Evolutionary conservation across 805 yeast genomes (phyloP).

Genomic region (Torulaspora maleeae): DNA sequence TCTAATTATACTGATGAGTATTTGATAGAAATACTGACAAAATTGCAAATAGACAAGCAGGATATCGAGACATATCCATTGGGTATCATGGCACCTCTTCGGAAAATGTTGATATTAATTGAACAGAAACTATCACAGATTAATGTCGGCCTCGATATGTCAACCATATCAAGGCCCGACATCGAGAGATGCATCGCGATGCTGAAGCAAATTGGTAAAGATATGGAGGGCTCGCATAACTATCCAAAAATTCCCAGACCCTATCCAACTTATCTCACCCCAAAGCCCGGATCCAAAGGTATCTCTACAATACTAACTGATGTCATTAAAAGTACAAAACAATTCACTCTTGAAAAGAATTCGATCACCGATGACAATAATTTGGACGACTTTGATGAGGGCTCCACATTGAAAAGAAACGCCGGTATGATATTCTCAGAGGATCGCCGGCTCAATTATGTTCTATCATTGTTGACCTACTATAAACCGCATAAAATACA

Average conservation of each 20-base stretch:
- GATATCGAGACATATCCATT: constrained; percentile 67
- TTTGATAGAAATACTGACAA: constrained; percentile 58
- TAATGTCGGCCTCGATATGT: constrained; percentile 44
- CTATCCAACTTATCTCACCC: background rate
- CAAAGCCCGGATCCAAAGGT: constrained; percentile 12
- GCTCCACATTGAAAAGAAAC: constrained; percentile 19
- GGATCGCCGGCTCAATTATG: constrained; percentile 77
- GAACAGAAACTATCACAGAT: constrained; percentile 51
- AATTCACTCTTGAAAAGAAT: constrained; percentile 34
- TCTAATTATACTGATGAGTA: constrained; percentile 47
- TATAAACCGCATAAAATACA: constrained; percentile 24
- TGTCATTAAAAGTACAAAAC: constrained; percentile 47
- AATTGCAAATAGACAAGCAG: constrained; percentile 45
- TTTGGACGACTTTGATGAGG: constrained; percentile 20
- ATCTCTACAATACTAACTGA: constrained; percentile 21
- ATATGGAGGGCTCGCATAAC: background rate
- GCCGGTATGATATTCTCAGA: constrained; percentile 60
- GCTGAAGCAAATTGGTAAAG: constrained; percentile 5
- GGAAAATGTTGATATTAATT: constrained; percentile 51
- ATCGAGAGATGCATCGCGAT: constrained; percentile 34
- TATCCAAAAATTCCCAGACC: background rate
- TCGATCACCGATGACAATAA: constrained; percentile 8
- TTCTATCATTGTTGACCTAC: constrained; percentile 55
- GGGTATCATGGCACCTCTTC: constrained; percentile 65
- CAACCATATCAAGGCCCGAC: constrained; percentile 66